Evolutionary conservation across 2,329 filamentous ascomycete species (phyloP), one percentile per base, ranked within the genome.

Genomic region (Mycosphaerella arachidis): DNA sequence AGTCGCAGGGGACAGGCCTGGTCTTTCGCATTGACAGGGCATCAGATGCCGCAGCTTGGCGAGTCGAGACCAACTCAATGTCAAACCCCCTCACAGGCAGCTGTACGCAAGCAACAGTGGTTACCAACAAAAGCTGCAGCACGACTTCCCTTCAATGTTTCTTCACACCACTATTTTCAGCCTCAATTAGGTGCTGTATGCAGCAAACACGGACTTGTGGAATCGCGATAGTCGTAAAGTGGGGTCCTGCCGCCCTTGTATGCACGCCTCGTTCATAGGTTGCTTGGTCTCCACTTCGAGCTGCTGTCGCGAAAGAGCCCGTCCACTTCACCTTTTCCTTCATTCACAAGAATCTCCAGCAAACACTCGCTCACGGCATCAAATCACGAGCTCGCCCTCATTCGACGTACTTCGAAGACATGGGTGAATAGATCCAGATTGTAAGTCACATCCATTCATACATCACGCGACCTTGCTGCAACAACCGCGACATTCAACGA

Each of bases 391-490:
- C 20, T 29, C 20, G 6, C 24, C n/a, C n/a, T 6, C 46, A 24
- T 50, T 29, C 29, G 3, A 29, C 46, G 18, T 4, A 27, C 20
- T 13, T 16, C 3, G 12, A 40, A 24, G 43, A 55, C 53, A 55
- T 55, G 53, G 52, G 52, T 55, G 53, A 55, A 55, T 48, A 55
- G n/a, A 13, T 48, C 13, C 27, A 13, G 24, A 27, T 48, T 10
- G 53, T 55, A 48, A 55, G 53, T 33, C 53, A 46, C 20, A 12
- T 20, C 12, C 33, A 8, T 9, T 54, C 52, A 43, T 33, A n/a
- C 7, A 48, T 24, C 53, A 33, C 53, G 37, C 18, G 43, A 48
- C 24, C 29, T 18, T 27, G 9, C n/a, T n/a, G 50, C 29, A 30
- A 30, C 50, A 35, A 35, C n/a, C 16, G 50, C 46, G 8, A 35